Conservation (phyloP, 768 basidiomycete species). For the Kwoniella bestiolae region DNA sequence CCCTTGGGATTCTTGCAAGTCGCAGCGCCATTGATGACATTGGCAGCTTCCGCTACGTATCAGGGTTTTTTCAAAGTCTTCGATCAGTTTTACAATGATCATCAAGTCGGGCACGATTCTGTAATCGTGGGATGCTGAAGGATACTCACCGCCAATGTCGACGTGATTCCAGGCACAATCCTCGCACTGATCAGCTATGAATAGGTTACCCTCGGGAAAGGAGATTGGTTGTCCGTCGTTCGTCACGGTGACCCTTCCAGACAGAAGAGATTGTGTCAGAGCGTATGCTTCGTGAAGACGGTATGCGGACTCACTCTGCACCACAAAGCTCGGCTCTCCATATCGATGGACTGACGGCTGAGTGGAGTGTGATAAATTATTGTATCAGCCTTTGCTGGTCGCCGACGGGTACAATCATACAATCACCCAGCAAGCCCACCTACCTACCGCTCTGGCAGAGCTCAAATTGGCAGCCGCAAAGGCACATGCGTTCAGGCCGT, state of each 20-base stretch:
- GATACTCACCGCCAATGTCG: conserved; percentile 3
- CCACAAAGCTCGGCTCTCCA: neutral
- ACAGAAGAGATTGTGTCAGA: neutral
- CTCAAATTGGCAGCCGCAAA: neutral
- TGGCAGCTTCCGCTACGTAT: neutral
- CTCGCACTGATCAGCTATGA: neutral
- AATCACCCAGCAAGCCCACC: neutral
- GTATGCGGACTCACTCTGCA: neutral
- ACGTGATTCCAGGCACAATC: neutral
- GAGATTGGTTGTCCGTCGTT: neutral
- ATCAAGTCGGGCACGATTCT: no score
- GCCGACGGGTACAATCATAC: no score
- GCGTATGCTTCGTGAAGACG: neutral
- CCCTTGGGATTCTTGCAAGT: conserved; percentile 1
- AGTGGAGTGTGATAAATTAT: no score
- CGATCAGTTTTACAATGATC: no score
- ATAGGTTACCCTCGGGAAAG: neutral
- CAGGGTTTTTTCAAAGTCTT: no score
- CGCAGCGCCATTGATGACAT: neutral
- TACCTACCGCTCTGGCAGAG: conserved; percentile 1
- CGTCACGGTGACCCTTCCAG: neutral
- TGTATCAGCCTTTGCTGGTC: no score
- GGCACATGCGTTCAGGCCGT: neutral
- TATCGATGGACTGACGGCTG: neutral
- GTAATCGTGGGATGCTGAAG: no score